phyloP scores from a whole-genome alignment of 1,139 yeast species.

The Geotrichum siamense region DNA sequence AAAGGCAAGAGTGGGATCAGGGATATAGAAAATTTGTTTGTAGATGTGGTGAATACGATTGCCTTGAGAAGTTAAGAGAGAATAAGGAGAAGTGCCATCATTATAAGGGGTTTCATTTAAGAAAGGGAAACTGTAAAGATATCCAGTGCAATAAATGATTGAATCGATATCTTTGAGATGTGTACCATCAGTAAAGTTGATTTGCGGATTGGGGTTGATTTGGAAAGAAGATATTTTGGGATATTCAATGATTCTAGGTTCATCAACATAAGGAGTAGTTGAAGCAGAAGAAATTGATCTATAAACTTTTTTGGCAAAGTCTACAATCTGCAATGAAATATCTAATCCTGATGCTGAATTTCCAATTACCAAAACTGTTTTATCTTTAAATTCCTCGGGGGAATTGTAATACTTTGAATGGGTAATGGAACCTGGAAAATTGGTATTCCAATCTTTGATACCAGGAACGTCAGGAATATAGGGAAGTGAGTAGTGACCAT shows the following conservation, averaged over 20 bases:
- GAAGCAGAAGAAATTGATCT: constrained; percentile 38
- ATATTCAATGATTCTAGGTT: constrained; percentile 35
- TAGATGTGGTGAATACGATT: constrained; percentile 45
- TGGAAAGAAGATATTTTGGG: constrained; percentile 38
- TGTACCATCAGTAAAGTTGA: constrained; percentile 6
- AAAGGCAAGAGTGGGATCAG: constrained; percentile 52
- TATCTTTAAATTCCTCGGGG: constrained; percentile 38
- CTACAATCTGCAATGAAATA: constrained; percentile 46
- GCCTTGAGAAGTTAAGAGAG: constrained; percentile 40
- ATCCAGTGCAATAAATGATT: constrained; percentile 62
- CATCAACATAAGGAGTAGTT: constrained; percentile 28
- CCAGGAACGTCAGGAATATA: constrained; percentile 50
- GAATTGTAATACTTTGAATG: constrained; percentile 57
- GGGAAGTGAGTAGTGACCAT: constrained; percentile 54
- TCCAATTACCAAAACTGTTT: constrained; percentile 50
- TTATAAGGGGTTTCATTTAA: constrained; percentile 29
- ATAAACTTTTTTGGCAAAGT: constrained; percentile 39
- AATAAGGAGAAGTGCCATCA: constrained; percentile 17
- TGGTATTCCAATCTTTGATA: constrained; percentile 42
- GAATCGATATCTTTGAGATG: constrained; percentile 39
- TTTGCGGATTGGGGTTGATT: neutral
- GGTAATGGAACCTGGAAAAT: constrained; percentile 43
- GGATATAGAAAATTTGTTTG: constrained; percentile 45
- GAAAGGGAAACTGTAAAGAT: constrained; percentile 45
- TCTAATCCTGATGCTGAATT: constrained; percentile 59